Evolutionary conservation across 1,284 basidiomycete genomes (phyloP), one percentile per base, ranked within the genome.

Genomic region (Trichosporon asahii): DNA sequence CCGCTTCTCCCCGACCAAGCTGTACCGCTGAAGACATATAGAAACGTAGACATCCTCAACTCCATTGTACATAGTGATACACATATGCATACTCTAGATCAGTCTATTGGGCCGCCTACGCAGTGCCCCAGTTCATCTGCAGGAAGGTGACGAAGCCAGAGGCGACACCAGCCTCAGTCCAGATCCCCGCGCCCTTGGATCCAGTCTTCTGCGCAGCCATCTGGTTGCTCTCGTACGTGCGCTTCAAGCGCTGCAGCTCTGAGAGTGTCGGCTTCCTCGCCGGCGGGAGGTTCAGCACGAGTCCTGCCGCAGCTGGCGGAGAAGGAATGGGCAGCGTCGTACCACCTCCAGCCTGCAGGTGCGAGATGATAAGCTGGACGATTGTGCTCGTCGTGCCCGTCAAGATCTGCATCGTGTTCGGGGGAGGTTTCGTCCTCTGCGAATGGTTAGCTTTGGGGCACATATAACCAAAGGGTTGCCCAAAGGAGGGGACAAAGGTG

Each of bases 171-270:
- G 87, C 86, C 79, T 91, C 91, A 66, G 86, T 87, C 90, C 92
- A 94, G 73, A 90, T 89, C 0, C 91, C 91, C 68, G 89, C 91
- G 74, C 93, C 92, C 14, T 88, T 89, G n/a, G 90, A 90, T 21
- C 91, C 91, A 4, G 91, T 87, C 8, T 90, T 91, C 72, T 94
- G 90, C n/a, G 91, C 92, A 76, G 92, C 93, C 78, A 91, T 92
- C 80, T 95, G 93, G 46, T 91, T 87, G 0, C 88, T 88, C 40
- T 95, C 90, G 78, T 95, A 97, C 78, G 95, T 93, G 63, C 94
- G 86, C 80, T 95, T 96, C 65, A 91, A 85, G 29, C 94, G 86
- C 79, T 95, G 93, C 67, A 96, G 85, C 83, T 95, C 93, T 0
- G 92, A 89, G 23, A 95, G 86, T 21, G 93, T 92, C 27, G 95